Conservation (phyloP, 1,284 basidiomycete genomes). For the Apiotrichum montevideense region DNA sequence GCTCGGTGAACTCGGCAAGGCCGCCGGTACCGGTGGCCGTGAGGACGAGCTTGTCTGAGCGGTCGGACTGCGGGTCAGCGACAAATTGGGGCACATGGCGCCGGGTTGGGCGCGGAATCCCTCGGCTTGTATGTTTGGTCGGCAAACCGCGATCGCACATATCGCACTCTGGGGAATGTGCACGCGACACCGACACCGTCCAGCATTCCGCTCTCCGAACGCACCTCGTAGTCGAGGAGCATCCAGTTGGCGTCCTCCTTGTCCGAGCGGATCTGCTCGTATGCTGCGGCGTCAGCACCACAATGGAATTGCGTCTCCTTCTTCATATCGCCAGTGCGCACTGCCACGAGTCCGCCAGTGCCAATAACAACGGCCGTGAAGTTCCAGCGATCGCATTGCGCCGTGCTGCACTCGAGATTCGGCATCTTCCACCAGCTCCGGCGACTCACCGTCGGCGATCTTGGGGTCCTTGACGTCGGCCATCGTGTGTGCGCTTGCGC, state of each 20-base stretch:
- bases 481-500: slow-evolving; percentile 50
- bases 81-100: neutral
- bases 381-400: neutral
- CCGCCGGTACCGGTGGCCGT: slow-evolving; percentile 71
- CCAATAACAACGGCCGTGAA: slow-evolving; percentile 1
- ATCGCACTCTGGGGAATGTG: no score
- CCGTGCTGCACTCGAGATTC: neutral
- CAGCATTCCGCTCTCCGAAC: slow-evolving; percentile 16
- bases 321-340: no score
- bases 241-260: slow-evolving; percentile 80
- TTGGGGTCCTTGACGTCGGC: slow-evolving; percentile 72
- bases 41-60: slow-evolving; percentile 72
- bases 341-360: no score
- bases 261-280: slow-evolving; percentile 73
- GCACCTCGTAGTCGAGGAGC: slow-evolving; percentile 75
- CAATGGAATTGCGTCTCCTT: slow-evolving; percentile 1
- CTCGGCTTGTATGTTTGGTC: no score
- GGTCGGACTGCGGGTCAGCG: slow-evolving; percentile 57
- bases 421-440: neutral
- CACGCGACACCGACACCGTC: no score
- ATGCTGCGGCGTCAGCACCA: slow-evolving; percentile 53
- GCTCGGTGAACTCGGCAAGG: slow-evolving; percentile 66
- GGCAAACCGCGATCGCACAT: no score
- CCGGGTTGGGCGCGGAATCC: neutral
- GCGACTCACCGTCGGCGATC: slow-evolving; percentile 65